A percentile compares a stretch with the other conserved stretches of the same genome.
phyloP scores from a whole-genome alignment of 371 early-diverging fungal genomes.

The Entomophthora muscae region DNA sequence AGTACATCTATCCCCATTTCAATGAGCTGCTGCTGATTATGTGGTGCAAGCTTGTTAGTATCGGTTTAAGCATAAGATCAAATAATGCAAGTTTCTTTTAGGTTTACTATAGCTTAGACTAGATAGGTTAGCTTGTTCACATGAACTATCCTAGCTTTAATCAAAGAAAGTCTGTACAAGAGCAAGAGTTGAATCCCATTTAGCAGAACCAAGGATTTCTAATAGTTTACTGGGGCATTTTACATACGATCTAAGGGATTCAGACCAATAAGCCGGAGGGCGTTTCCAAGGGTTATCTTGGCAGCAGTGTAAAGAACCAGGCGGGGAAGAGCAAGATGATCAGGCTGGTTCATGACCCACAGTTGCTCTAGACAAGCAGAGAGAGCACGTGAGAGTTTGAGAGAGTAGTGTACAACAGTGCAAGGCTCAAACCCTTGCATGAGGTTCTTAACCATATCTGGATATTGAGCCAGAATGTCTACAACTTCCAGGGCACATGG shows the following conservation, averaged over 20 bases:
- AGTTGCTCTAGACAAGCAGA: conserved; percentile 68
- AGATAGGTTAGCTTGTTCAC: too few relatives aligned
- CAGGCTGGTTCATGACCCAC: conserved; percentile 64
- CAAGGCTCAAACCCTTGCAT: conserved; percentile 72
- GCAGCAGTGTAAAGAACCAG: conserved; percentile 57
- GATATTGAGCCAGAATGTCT: conserved; percentile 76
- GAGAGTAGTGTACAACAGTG: conserved; percentile 79
- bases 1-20: too few relatives aligned
- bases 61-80: too few relatives aligned
- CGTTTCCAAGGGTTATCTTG: conserved; percentile 59
- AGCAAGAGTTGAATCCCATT: too few relatives aligned
- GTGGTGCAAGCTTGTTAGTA: too few relatives aligned
- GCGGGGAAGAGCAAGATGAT: conserved; percentile 65
- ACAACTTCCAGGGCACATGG: conserved; percentile 53
- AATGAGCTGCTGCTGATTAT: too few relatives aligned
- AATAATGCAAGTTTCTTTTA: too few relatives aligned
- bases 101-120: too few relatives aligned
- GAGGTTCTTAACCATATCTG: conserved; percentile 59
- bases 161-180: too few relatives aligned
- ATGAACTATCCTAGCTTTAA: too few relatives aligned
- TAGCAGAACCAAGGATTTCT: too few relatives aligned
- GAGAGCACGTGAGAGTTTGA: conserved; percentile 72
- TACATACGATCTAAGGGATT: conserved; percentile 82
- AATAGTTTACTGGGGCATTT: too few relatives aligned
- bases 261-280: conserved; percentile 55